A percentile compares a stretch with the other conserved stretches of the same genome.
Evolutionary conservation across 441 rosid species (phyloP).

Genomic region (Populus trichocarpa): DNA sequence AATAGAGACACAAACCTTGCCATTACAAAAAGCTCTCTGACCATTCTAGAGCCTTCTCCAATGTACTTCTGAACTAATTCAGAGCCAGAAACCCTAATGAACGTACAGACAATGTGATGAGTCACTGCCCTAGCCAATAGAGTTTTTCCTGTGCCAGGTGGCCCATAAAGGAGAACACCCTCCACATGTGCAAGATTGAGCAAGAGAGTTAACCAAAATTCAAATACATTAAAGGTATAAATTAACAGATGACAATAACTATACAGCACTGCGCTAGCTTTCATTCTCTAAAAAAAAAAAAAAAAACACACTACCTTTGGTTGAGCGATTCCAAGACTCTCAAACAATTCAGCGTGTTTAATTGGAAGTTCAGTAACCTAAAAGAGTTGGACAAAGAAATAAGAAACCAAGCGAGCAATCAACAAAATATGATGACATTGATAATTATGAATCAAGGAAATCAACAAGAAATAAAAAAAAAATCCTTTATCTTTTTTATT

Average conservation of each 20-base stretch:
- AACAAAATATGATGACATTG: not conserved
- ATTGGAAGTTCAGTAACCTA: slow-evolving; percentile 95
- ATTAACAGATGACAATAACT: not conserved
- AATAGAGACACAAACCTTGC: slow-evolving; percentile 63
- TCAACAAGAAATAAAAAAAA: not conserved
- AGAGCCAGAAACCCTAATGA: slow-evolving; percentile 98
- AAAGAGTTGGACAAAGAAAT: slow-evolving; percentile 8
- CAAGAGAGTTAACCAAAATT: not conserved
- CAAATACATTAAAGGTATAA: too few relatives aligned
- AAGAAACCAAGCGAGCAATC: slow-evolving; percentile 4
- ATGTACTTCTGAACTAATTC: slow-evolving; percentile 94
- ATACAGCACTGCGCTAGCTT: not conserved
- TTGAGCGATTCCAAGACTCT: slow-evolving; percentile 95
- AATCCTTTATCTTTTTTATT: slow-evolving; percentile 87
- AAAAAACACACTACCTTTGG: slow-evolving; percentile 56
- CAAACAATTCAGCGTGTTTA: slow-evolving; percentile 86
- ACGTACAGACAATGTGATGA: slow-evolving; percentile 96
- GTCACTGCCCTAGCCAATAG: slow-evolving; percentile 95
- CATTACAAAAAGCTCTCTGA: slow-evolving; percentile 96
- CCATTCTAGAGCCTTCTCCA: slow-evolving; percentile 99
- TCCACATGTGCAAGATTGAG: slow-evolving; percentile 11
- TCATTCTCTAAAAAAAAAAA: not conserved
- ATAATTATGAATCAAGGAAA: not conserved
- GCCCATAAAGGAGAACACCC: slow-evolving; percentile 98
- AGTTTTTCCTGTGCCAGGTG: slow-evolving; percentile 98